Percentiles rank a stretch among this genome's conserved stretches.
These are phyloP conservation scores for Caryopteris hybrid DNA, from an alignment of 305 asterid genomes.

Conservation along the genomic window DNA sequence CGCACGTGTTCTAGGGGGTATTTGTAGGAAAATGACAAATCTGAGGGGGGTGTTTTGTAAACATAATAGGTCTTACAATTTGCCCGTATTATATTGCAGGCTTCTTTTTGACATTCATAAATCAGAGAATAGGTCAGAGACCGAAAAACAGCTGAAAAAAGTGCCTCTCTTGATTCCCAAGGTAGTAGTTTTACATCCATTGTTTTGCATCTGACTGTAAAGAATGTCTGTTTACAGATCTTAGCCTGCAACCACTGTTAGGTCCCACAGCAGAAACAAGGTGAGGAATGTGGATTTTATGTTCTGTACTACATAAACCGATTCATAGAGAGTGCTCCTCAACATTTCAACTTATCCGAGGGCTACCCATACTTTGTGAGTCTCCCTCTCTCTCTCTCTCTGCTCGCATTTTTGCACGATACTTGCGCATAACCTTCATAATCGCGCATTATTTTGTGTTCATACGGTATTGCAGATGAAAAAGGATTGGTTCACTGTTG, in stretches of 20 bases:
- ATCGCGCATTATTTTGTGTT: neutral
- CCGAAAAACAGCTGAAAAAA: constrained; percentile 19
- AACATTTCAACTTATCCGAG: constrained; percentile 16
- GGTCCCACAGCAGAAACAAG: constrained; percentile 39
- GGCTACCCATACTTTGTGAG: constrained; percentile 44
- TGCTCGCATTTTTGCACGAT: neutral
- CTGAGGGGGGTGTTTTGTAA: too few relatives aligned
- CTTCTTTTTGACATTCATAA: constrained; percentile 29
- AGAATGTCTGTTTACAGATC: neutral
- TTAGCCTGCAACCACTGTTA: neutral
- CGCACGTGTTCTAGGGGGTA: too few relatives aligned
- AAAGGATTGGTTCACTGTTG: constrained; percentile 31
- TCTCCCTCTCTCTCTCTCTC: neutral
- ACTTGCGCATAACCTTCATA: too few relatives aligned
- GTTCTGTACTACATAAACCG: constrained; percentile 28
- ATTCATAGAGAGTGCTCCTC: constrained; percentile 36
- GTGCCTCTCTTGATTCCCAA: constrained; percentile 36
- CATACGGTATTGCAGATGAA: constrained; percentile 23
- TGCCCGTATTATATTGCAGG: too few relatives aligned
- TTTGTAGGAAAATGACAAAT: too few relatives aligned
- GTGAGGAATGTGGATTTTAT: constrained; percentile 40
- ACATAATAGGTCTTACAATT: too few relatives aligned
- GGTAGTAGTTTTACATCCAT: constrained; percentile 19
- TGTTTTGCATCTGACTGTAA: neutral
- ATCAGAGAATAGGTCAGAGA: constrained; percentile 27